A percentile compares a stretch with the other conserved stretches of the same genome.
These are phyloP conservation scores for Pseudodiploospora longispora DNA, from an alignment of 2,329 filamentous ascomycete species.

Conservation along the genomic window DNA sequence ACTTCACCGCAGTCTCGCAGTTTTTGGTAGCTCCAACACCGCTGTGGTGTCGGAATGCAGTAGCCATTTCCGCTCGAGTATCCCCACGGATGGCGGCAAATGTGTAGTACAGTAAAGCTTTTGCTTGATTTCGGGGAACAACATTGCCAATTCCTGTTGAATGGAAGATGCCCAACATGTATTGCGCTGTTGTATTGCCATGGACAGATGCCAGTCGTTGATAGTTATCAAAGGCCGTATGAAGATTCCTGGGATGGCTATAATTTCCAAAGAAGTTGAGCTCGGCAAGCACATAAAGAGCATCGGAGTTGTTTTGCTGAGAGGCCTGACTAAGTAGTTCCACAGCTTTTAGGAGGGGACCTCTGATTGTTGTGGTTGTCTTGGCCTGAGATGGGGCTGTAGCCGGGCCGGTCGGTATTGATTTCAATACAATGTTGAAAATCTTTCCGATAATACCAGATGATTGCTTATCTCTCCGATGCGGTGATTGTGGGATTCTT, in stretches of 20 bases:
- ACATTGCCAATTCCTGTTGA: slow-evolving; percentile 81
- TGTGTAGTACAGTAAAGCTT: slow-evolving; percentile 86
- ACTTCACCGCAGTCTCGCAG: slow-evolving; percentile 76
- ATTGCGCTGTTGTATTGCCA: slow-evolving; percentile 87
- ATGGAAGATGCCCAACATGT: slow-evolving; percentile 94
- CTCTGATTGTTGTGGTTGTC: slow-evolving; percentile 26
- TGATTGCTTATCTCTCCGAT: slow-evolving; percentile 36
- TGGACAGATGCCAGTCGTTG: slow-evolving; percentile 63
- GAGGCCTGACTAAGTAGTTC: slow-evolving; percentile 45
- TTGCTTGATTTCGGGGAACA: slow-evolving; percentile 79
- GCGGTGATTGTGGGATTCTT: slow-evolving; percentile 38
- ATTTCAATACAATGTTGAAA: slow-evolving; percentile 37
- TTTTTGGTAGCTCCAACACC: slow-evolving; percentile 80
- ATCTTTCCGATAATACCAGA: slow-evolving; percentile 34
- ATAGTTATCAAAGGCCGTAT: slow-evolving; percentile 73
- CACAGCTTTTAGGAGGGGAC: slow-evolving; percentile 42
- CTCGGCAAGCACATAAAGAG: slow-evolving; percentile 81
- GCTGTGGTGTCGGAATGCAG: slow-evolving; percentile 75
- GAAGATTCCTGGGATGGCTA: slow-evolving; percentile 75
- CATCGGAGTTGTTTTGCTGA: slow-evolving; percentile 62
- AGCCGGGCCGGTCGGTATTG: slow-evolving; percentile 41
- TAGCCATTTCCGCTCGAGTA: slow-evolving; percentile 83
- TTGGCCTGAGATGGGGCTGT: slow-evolving; percentile 35
- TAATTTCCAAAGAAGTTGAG: slow-evolving; percentile 97
- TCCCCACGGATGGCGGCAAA: slow-evolving; percentile 83